Conservation (phyloP, 148 eudicot species). For the Nepenthes gracilis region DNA sequence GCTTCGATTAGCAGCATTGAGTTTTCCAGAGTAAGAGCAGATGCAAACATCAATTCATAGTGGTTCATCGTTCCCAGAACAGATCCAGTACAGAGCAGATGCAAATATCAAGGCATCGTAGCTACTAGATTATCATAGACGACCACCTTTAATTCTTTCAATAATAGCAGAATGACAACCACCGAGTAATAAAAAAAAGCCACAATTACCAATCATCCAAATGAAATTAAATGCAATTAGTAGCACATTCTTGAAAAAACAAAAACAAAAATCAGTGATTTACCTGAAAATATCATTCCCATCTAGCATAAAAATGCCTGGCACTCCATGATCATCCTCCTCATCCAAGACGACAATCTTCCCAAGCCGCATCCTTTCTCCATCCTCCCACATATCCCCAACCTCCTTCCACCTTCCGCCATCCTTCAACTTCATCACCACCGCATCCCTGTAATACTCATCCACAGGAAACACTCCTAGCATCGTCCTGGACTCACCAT, state of each 20-base stretch:
- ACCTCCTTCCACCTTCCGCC: slow-evolving; percentile 63
- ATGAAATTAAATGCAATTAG: not conserved
- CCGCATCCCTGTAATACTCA: slow-evolving; percentile 64
- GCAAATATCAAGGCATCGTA: too few species aligned
- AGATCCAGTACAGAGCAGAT: too few species aligned
- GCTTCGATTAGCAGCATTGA: too few species aligned
- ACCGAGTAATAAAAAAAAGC: too few species aligned
- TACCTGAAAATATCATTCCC: slow-evolving; percentile 63
- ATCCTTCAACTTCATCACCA: slow-evolving; percentile 48
- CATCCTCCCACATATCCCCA: slow-evolving; percentile 84
- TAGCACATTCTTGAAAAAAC: too few species aligned
- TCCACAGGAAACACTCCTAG: slow-evolving; percentile 84
- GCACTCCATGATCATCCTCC: slow-evolving; percentile 17
- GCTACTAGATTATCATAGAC: too few species aligned
- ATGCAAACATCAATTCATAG: too few species aligned
- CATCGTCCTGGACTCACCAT: slow-evolving; percentile 72
- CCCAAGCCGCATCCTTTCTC: slow-evolving; percentile 55
- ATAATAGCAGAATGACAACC: too few species aligned
- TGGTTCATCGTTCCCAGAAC: too few species aligned
- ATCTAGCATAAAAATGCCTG: slow-evolving; percentile 80
- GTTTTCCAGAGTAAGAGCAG: too few species aligned
- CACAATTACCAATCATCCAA: not conserved
- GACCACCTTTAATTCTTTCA: too few species aligned
- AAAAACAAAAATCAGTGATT: not conserved
- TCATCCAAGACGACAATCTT: slow-evolving; percentile 67